Base-by-base conservation (phyloP, 148 eudicot species). In the Rhododendron henanense region DNA sequence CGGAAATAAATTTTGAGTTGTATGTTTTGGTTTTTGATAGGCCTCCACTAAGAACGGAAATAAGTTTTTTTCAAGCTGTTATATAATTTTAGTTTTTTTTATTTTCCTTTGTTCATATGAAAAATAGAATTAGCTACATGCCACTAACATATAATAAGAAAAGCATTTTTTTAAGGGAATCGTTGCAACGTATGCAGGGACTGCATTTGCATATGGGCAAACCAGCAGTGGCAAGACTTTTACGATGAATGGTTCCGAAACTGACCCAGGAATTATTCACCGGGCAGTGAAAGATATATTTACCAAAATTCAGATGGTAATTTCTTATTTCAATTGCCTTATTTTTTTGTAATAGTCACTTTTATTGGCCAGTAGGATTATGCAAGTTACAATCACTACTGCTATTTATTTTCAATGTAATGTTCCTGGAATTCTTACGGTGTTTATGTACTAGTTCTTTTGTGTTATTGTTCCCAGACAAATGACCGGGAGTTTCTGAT, bases 191-290 rank as follows among this genome's bases (percentile, higher is more conserved):
- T 85, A 76, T 90, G 86, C 85, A 97, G 99, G 99, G 87, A 97
- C 99, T 85, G 98, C 94, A 28, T 97, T 97, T 92, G 99, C 99
- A 53, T 97, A 97, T 88, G 99, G 99, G 50, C 99, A 97, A 87
- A 97, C 99, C 18, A 97, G 99, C 84, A 97, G 99, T 90, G 99
- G 99, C 83, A 97, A 97, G 90, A 97, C 99, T 37, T 97, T 88
- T 87, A 97, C 99, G 23, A 97, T 97, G 99, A 97, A 97, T 91
- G 99, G 99, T 65, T 94, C 98, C 19, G 94, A 93, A 65, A 92
- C 88, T 86, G 98, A 95, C 88, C 98, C 93, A 0, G 99, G 99
- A 63, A 90, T 97, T 71, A 97, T 95, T 89, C 98, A 93, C 78
- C 88, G 95, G 47, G 98, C 98, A 10, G 94, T 97, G 79, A 89